Conservation (phyloP, 2,329 filamentous ascomycete genomes). For the Fusarium fracticaudum region DNA sequence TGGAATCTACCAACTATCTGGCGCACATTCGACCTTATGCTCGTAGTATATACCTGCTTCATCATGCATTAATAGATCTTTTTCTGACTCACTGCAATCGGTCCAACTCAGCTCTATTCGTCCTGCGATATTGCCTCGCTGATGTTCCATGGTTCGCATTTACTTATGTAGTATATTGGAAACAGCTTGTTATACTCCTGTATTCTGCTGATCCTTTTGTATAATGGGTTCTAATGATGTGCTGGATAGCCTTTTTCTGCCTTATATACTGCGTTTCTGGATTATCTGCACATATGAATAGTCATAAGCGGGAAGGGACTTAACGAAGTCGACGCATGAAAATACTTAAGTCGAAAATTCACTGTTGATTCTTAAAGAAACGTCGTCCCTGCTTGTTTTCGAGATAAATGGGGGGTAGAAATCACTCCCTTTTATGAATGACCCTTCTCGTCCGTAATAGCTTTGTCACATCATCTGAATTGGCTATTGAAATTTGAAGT, state of each 20-base stretch:
- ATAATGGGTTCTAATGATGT: constrained; percentile 29
- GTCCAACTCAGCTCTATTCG: constrained; percentile 1
- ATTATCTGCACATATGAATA: constrained; percentile 27
- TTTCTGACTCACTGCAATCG: constrained; percentile 1
- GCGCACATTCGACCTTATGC: constrained; percentile 18
- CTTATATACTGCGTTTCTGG: constrained; percentile 14
- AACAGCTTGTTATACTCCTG: constrained; percentile 11
- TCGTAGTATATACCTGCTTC: constrained; percentile 14
- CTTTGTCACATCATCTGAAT: neutral
- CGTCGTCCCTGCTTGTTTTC: neutral
- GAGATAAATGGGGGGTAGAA: too few species aligned
- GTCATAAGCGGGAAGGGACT: constrained; percentile 25
- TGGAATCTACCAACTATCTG: constrained; percentile 22
- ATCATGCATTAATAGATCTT: constrained; percentile 21
- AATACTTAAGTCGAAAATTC: neutral
- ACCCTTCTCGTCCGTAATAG: neutral
- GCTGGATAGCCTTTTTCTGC: constrained; percentile 11
- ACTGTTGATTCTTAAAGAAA: neutral
- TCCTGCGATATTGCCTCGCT: constrained; percentile 3
- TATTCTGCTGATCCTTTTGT: constrained; percentile 17
- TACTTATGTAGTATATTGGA: constrained; percentile 5
- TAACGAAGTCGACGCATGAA: constrained; percentile 31
- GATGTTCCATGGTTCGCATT: constrained; percentile 10
- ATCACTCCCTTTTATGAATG: neutral
- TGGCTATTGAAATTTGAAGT: neutral